phyloP scores from a whole-genome alignment of 2,329 filamentous ascomycete genomes.

The Chaetomiaceae sp. region DNA sequence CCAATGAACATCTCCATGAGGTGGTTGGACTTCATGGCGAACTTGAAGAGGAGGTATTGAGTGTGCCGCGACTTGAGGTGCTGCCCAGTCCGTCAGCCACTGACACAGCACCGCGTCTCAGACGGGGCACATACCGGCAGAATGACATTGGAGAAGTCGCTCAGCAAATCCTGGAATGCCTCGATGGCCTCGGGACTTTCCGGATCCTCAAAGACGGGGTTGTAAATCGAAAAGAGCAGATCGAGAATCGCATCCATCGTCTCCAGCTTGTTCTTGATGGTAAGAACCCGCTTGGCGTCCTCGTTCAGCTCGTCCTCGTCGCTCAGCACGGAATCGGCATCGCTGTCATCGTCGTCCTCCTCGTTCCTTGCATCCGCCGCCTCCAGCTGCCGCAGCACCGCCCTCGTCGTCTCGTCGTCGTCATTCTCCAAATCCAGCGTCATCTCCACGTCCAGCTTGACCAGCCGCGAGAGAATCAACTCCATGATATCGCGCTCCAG shows the following conservation, averaged over 20 bases:
- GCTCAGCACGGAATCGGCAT: slow-evolving; percentile 66
- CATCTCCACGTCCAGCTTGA: slow-evolving; percentile 94
- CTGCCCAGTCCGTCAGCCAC: slow-evolving; percentile 8
- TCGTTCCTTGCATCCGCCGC: slow-evolving; percentile 42
- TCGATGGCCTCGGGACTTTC: slow-evolving; percentile 65
- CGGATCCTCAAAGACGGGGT: slow-evolving; percentile 64
- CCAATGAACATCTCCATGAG: slow-evolving; percentile 81
- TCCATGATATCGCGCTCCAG: slow-evolving; percentile 77
- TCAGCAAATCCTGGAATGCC: slow-evolving; percentile 72
- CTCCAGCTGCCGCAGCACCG: slow-evolving; percentile 56
- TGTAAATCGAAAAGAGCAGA: slow-evolving; percentile 79
- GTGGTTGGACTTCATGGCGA: slow-evolving; percentile 73
- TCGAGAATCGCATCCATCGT: slow-evolving; percentile 92
- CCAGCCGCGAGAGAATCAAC: slow-evolving; percentile 77
- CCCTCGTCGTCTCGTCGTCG: slow-evolving; percentile 79
- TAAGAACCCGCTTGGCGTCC: slow-evolving; percentile 60
- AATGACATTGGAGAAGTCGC: slow-evolving; percentile 83
- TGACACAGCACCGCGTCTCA: neutral
- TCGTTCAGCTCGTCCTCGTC: slow-evolving; percentile 65
- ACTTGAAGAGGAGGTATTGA: slow-evolving; percentile 95
- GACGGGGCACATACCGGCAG: slow-evolving; percentile 54
- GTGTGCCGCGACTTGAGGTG: slow-evolving; percentile 70
- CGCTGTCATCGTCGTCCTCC: slow-evolving; percentile 56
- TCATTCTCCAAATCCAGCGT: slow-evolving; percentile 90
- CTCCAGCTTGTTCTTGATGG: slow-evolving; percentile 74